Base-by-base conservation (phyloP, 78 protist genomes). In the Speleostelium caveatum region DNA sequence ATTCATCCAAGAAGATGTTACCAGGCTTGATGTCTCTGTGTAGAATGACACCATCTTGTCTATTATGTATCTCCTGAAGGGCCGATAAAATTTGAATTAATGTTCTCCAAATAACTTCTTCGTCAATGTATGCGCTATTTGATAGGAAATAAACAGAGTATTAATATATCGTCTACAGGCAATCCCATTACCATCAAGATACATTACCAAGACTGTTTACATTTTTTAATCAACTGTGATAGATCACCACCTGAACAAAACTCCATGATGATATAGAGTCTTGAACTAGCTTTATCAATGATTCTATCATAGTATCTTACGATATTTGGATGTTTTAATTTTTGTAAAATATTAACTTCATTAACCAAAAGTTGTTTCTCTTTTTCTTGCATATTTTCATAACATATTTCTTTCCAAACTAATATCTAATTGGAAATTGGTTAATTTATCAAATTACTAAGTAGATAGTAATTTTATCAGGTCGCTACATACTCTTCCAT, bases 211-310 rank as follows among this genome's bases (percentile, higher is more conserved):
- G 68, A 90, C 22, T 56, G 12, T 55, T 56, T 75, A 85, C 92
- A 83, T 59, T 83, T 85, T 32, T 41, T 41, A 61, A 96, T 95
- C 21, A 90, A 24, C 5, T 60, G 38, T 4, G 95, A 83, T 1
- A 98, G 94, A 75, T 98, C 99, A 32, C 99, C 99, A 41, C 97
- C 96, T 19, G 93, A 94, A 85, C 99, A 98, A 62, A 26, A 96
- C 77, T 98, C 99, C 95, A 96, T 95, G 35, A 96, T 75, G 56
- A 97, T 95, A 78, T 89, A 95, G 38, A 97, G 51, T 24, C 58
- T 92, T 21, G 77, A 35, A 1, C 69, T 62, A 24, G 83, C 73
- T 10, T 78, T 45, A 36, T 95, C 95, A 38, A 96, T 73, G 73
- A 95, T 90, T 56, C 97, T 87, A 42, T 96, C 97, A 74, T 89